Evolutionary conservation across 2,329 filamentous ascomycete species (phyloP).

Genomic region (Sporothrix humicola): DNA sequence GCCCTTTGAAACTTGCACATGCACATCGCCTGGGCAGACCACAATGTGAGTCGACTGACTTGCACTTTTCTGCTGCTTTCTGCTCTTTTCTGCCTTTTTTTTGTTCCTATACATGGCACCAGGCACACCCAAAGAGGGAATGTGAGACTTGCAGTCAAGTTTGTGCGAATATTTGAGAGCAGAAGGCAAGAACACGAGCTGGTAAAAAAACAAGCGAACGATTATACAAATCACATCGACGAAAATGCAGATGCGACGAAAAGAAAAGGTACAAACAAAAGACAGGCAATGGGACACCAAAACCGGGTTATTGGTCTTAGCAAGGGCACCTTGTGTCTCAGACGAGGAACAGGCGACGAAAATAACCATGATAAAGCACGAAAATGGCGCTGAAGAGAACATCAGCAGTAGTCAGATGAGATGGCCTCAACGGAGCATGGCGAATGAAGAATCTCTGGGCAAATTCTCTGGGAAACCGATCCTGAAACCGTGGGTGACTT

Average conservation of each 20-base stretch:
- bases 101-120: not conserved
- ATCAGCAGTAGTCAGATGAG: conserved; percentile 20
- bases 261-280: not conserved
- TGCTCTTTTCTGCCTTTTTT: not conserved
- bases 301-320: conserved; percentile 13
- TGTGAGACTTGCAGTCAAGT: not conserved
- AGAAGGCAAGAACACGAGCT: conserved; percentile 10
- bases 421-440: not conserved
- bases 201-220: not conserved
- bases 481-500: not conserved
- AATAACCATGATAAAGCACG: not conserved
- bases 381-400: conserved; percentile 9
- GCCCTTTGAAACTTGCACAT: conserved; percentile 17
- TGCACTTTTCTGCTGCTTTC: not conserved
- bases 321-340: not conserved
- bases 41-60: conserved; percentile 21
- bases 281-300: not conserved
- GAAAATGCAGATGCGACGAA: not conserved
- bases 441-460: no score
- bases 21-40: conserved; percentile 2
- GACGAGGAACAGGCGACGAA: no score
- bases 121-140: not conserved
- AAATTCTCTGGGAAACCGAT: no score
- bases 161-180: not conserved
- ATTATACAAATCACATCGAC: not conserved